phyloP scores from a whole-genome alignment of 2,329 filamentous ascomycete genomes.

The Chrysoporthe deuterocubensis region DNA sequence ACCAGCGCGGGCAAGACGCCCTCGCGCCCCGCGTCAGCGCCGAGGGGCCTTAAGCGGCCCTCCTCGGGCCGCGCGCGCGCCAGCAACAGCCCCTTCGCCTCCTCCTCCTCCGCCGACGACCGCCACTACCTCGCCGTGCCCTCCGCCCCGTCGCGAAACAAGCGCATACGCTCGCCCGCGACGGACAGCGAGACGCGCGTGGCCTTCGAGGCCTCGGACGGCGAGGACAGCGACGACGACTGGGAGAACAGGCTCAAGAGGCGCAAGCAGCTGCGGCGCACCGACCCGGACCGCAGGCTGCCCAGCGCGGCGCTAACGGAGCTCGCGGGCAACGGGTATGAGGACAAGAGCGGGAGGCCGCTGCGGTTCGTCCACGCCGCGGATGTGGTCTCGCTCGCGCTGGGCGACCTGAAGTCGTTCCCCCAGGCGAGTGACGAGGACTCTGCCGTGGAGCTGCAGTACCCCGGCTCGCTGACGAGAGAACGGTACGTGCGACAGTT shows the following conservation, averaged over 20 bases:
- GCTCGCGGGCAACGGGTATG: slow-evolving; percentile 21
- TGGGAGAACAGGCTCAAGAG: slow-evolving; percentile 56
- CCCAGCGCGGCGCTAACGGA: slow-evolving; percentile 42
- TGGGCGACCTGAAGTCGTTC: slow-evolving; percentile 56
- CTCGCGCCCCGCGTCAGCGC: slow-evolving; percentile 15
- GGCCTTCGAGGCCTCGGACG: slow-evolving; percentile 55
- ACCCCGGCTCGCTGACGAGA: slow-evolving; percentile 65
- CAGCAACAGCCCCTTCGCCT: slow-evolving; percentile 27
- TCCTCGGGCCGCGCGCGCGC: slow-evolving; percentile 16
- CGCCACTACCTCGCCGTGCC: slow-evolving; percentile 24
- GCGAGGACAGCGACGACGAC: slow-evolving; percentile 54
- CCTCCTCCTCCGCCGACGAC: slow-evolving; percentile 25
- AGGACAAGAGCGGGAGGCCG: slow-evolving; percentile 46
- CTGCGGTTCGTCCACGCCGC: slow-evolving; percentile 61
- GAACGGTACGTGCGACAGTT: slow-evolving; percentile 36
- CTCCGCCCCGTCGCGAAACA: slow-evolving; percentile 8
- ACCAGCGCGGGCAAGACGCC: slow-evolving; percentile 17
- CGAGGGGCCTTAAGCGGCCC: slow-evolving; percentile 11
- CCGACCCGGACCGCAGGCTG: slow-evolving; percentile 53
- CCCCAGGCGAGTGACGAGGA: slow-evolving; percentile 53
- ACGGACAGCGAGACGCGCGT: slow-evolving; percentile 46
- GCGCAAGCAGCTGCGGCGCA: slow-evolving; percentile 43
- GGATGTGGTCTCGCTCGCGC: slow-evolving; percentile 56
- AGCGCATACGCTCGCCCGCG: slow-evolving; percentile 45
- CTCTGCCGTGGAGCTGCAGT: slow-evolving; percentile 73